Conservation (phyloP, 75 land plant genomes). For the Selaginella moellendorffii region DNA sequence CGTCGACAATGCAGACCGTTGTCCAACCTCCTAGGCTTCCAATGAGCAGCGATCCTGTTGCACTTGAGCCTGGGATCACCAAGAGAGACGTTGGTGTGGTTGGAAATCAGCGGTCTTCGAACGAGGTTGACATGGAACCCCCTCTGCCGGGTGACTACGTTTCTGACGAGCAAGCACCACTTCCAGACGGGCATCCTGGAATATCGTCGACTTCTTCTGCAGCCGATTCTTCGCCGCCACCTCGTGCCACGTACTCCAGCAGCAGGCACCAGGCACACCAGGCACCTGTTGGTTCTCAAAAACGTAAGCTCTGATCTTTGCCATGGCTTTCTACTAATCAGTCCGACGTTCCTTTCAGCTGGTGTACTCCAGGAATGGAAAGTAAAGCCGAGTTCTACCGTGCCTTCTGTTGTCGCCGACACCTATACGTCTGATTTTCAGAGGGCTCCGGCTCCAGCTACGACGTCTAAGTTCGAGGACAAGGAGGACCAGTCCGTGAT, state of each 20-base stretch:
- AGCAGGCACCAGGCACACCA: no score
- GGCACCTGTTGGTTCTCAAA: no score
- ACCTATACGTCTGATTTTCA: not conserved
- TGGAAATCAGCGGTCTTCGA: not conserved
- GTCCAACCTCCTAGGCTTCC: not conserved
- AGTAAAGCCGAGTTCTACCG: not conserved
- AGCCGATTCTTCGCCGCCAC: not conserved
- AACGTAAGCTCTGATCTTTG: no score
- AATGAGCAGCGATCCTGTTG: not conserved
- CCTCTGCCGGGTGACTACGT: not conserved
- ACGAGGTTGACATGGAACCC: not conserved
- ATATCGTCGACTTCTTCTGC: not conserved
- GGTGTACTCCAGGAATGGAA: not conserved
- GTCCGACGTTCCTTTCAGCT: not conserved
- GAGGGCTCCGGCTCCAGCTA: not conserved
- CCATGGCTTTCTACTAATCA: no score
- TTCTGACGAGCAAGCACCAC: not conserved
- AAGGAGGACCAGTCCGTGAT: not conserved
- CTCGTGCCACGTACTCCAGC: no score
- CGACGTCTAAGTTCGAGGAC: not conserved
- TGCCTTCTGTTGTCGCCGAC: not conserved
- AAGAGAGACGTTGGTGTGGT: not conserved
- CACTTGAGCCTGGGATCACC: not conserved
- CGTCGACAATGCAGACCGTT: not conserved
- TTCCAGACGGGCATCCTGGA: not conserved